Base-by-base conservation (phyloP, 2,329 filamentous ascomycete genomes). In the Aspergillus quadrilineatus region DNA sequence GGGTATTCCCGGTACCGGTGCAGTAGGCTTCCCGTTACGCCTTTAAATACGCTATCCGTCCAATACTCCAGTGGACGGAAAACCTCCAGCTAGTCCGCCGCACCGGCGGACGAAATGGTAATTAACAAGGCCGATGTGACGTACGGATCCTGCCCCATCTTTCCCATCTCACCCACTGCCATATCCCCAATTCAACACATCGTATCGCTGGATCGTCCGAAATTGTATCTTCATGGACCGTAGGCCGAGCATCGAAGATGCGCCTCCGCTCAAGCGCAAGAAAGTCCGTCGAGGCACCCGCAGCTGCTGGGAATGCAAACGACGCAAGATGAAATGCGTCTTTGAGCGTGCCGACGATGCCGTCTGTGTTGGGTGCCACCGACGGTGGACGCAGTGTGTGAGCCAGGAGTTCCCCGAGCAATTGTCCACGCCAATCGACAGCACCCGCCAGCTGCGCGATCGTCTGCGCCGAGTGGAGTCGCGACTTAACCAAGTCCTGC, bases 271-370 rank as follows among this genome's bases (percentile, higher is more conserved):
- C 26, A 53, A 50, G 29, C 41, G 41, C 30, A 48, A 46, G 32
- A 58, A 55, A 10, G 26, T 45, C 1, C 51, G 51, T 14, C 47
- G 48, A n/a, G 56, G 55, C 26, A 55, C 56, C 34, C 49, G 42
- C 15, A 51, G 51, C 22, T 58, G 56, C 43, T 55, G 51, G 51
- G 47, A 58, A 32, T 58, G 51, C 41, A 55, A 51, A 14, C 56
- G 50, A 8, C 51, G 56, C 9, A 57, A 54, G 41, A 46, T 41
- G 43, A 39, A 47, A 17, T 57, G 55, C 39, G 32, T 15, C 17
- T 58, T 58, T 34, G 34, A 50, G 12, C 26, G 46, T 6, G n/a
- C 28, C 7, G 12, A 15, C 17, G 28, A 26, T 36, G 12, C 32
- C 28, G 32, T 30, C 14, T 58, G 56, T 17, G 15, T 42, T 15